Evolutionary conservation across 306 rosid genomes (phyloP).

Genomic region (Lithocarpus polystachyus): DNA sequence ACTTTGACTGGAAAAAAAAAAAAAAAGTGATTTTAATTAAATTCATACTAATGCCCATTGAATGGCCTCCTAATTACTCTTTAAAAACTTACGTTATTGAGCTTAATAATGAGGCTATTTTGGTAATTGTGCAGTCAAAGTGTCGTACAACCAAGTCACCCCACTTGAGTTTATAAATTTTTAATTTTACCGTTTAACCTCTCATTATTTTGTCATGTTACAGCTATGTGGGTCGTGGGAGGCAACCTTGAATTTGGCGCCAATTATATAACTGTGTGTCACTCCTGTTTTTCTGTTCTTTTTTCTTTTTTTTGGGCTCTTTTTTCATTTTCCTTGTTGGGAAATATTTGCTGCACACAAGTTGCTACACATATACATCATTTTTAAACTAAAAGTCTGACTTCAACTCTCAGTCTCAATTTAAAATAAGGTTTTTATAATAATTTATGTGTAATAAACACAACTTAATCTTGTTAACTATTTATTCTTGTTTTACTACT

Average conservation of each 20-base stretch:
- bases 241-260: constrained; percentile 40
- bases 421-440: no score
- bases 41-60: constrained; percentile 15
- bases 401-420: no score
- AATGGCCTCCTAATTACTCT: constrained; percentile 11
- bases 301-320: background rate
- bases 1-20: constrained; percentile 46
- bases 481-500: constrained; percentile 11
- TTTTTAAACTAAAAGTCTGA: no score
- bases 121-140: background rate
- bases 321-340: background rate
- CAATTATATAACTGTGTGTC: background rate
- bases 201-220: constrained; percentile 7
- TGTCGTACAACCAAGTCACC: constrained; percentile 9
- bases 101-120: background rate
- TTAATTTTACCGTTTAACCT: constrained; percentile 19
- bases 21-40: background rate
- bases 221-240: constrained; percentile 35
- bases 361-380: no score
- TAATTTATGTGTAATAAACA: no score
- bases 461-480: background rate
- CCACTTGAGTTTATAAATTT: background rate
- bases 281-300: background rate
- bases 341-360: no score
- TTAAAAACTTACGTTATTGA: constrained; percentile 1